A percentile compares a stretch with the other conserved stretches of the same genome.
phyloP scores from a whole-genome alignment of 108 stramenopile species.

The Fragilaria radians region DNA sequence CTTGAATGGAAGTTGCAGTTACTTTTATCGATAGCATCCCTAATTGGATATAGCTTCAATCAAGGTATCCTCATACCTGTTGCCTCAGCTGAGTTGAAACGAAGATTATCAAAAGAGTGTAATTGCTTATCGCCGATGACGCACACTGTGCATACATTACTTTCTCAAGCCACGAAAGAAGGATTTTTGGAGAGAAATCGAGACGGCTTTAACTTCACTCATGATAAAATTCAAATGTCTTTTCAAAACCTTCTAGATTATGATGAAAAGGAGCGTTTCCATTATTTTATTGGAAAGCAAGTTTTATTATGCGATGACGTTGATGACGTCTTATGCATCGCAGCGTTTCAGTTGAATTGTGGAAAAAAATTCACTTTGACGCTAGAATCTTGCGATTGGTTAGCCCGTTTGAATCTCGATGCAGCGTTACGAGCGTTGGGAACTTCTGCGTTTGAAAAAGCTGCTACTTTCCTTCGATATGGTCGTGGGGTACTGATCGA shows the following conservation, averaged over 20 bases:
- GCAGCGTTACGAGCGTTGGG: neutral
- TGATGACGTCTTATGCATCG: neutral
- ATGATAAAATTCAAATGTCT: neutral
- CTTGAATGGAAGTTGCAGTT: neutral
- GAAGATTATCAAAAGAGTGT: no score
- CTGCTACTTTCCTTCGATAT: neutral
- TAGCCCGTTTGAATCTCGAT: neutral
- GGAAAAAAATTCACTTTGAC: neutral
- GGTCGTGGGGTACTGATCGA: neutral
- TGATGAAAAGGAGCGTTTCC: neutral
- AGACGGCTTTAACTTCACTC: neutral
- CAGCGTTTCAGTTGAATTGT: neutral
- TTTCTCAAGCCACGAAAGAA: neutral
- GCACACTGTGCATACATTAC: neutral
- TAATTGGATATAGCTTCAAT: neutral
- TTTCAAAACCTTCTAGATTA: neutral
- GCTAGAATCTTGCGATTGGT: neutral
- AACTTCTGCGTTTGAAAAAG: neutral
- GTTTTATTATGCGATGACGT: neutral
- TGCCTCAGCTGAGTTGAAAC: neutral
- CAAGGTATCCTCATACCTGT: neutral
- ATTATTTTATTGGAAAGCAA: neutral
- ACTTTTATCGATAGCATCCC: neutral
- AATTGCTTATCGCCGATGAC: neutral
- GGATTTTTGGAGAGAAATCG: neutral